phyloP scores from a whole-genome alignment of 2,329 filamentous ascomycete genomes.

The Neonectria coccinea region DNA sequence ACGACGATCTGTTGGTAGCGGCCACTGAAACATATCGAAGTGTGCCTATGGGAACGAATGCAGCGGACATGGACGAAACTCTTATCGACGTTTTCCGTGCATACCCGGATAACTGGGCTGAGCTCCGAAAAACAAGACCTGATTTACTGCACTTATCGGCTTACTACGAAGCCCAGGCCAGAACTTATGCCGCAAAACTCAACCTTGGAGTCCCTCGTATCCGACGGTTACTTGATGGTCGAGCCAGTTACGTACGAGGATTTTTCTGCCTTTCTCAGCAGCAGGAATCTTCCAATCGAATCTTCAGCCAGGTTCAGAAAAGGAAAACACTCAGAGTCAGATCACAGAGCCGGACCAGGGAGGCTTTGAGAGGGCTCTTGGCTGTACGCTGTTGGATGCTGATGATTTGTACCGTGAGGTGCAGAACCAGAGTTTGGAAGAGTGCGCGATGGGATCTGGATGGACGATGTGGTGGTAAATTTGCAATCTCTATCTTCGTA shows the following conservation, averaged over 20 bases:
- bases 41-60: not conserved
- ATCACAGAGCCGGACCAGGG: not conserved
- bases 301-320: slow-evolving; percentile 30
- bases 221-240: slow-evolving; percentile 48
- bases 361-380: slow-evolving; percentile 20
- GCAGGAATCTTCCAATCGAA: slow-evolving; percentile 65
- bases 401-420: slow-evolving; percentile 22
- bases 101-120: slow-evolving; percentile 57
- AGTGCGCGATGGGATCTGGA: slow-evolving; percentile 10
- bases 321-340: not conserved
- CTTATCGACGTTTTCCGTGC: slow-evolving; percentile 48
- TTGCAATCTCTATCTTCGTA: no score
- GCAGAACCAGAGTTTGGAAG: slow-evolving; percentile 15
- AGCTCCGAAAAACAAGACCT: slow-evolving; percentile 51
- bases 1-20: slow-evolving; percentile 56
- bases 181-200: not conserved
- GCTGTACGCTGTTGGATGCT: slow-evolving; percentile 6
- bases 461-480: not conserved
- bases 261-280: slow-evolving; percentile 57
- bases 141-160: slow-evolving; percentile 54
- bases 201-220: slow-evolving; percentile 49
- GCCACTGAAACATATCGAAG: slow-evolving; percentile 36
- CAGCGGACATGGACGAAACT: slow-evolving; percentile 33
- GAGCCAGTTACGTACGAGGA: slow-evolving; percentile 65
- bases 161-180: not conserved